Percentiles rank a stretch among this genome's conserved stretches.
Evolutionary conservation across 768 basidiomycete species (phyloP).

Genomic region (Udeniomyces megalosporus): DNA sequence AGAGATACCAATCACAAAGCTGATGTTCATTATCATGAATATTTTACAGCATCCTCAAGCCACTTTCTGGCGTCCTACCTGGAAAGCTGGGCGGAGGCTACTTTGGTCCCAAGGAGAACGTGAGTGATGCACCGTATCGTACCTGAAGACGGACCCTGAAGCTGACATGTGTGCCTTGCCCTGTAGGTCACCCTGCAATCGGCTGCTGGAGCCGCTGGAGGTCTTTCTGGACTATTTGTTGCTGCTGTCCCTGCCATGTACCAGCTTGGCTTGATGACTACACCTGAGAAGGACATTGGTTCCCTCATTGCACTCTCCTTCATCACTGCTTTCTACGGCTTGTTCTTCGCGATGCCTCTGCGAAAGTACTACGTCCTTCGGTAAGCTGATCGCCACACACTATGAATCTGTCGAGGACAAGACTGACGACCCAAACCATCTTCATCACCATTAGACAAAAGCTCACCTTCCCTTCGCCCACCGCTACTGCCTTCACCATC

Average conservation of each 20-base stretch:
- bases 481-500: conserved; percentile 51
- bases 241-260: conserved; percentile 36
- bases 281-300: conserved; percentile 41
- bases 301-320: conserved; percentile 26
- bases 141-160: too few relatives aligned
- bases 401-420: too few relatives aligned
- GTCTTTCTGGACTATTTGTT: conserved; percentile 13
- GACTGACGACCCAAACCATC: too few relatives aligned
- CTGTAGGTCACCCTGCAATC: conserved; percentile 47
- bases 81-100: conserved; percentile 39
- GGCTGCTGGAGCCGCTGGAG: conserved; percentile 37
- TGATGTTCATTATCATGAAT: background rate
- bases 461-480: conserved; percentile 47
- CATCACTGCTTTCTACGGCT: conserved; percentile 43
- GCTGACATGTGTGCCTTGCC: too few relatives aligned
- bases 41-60: conserved; percentile 48
- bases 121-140: too few relatives aligned
- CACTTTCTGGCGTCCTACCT: conserved; percentile 36
- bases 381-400: too few relatives aligned
- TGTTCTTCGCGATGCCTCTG: conserved; percentile 49
- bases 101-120: conserved; percentile 49
- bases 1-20: background rate
- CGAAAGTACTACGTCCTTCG: conserved; percentile 49
- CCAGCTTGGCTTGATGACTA: conserved; percentile 36
- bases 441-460: too few relatives aligned